These are phyloP conservation scores for Rhododendron mucronatum DNA, from an alignment of 148 eudicot genomes.

Conservation along the genomic window DNA sequence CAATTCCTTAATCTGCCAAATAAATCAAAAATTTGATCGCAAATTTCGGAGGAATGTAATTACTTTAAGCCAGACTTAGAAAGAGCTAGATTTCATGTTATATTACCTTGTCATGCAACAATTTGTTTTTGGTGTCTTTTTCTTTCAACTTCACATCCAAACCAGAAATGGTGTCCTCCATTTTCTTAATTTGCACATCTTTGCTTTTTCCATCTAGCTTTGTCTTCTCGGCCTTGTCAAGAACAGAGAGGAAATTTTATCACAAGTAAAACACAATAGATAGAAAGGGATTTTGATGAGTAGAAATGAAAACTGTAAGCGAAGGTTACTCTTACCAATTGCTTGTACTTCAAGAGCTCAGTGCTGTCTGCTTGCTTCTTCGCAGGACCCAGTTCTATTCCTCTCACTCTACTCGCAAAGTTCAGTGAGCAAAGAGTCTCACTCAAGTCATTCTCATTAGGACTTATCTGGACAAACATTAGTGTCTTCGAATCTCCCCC, in stretches of 20 bases:
- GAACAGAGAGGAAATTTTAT: background rate
- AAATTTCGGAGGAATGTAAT: background rate
- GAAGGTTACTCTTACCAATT: constrained; percentile 43
- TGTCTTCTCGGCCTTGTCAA: constrained; percentile 62
- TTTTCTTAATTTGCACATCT: constrained; percentile 72
- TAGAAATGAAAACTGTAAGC: background rate
- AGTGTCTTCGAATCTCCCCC: constrained; percentile 96
- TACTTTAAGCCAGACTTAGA: background rate
- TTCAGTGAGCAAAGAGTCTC: constrained; percentile 94
- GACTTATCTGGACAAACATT: constrained; percentile 96
- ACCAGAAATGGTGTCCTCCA: constrained; percentile 71
- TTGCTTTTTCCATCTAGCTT: constrained; percentile 72
- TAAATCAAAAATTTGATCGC: background rate
- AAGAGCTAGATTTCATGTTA: background rate
- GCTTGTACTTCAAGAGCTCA: constrained; percentile 75
- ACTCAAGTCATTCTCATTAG: constrained; percentile 73
- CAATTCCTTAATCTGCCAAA: constrained; percentile 76
- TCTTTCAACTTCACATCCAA: constrained; percentile 81
- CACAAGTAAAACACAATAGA: background rate
- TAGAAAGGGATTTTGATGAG: background rate
- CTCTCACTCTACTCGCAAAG: constrained; percentile 92
- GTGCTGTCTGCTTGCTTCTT: constrained; percentile 80
- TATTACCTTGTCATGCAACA: constrained; percentile 79
- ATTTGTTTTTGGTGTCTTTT: constrained; percentile 70
- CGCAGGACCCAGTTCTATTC: constrained; percentile 97